A percentile compares a stretch with the other conserved stretches of the same genome.
Conservation (phyloP, 805 yeast genomes). For the Metschnikowia kofuensis region DNA sequence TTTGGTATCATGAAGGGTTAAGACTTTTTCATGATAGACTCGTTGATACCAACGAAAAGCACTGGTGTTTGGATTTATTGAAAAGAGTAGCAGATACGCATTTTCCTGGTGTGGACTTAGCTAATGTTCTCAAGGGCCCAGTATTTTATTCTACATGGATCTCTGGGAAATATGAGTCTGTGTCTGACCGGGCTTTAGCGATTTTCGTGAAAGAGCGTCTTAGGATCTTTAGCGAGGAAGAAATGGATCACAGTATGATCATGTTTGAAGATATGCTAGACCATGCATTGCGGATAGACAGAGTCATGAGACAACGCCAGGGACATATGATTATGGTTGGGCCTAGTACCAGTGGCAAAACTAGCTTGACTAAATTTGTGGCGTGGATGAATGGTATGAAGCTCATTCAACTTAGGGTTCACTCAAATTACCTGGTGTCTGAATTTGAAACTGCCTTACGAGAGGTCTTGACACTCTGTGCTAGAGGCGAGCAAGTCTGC, state of each 20-base stretch:
- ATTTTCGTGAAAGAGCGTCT: conserved; percentile 63
- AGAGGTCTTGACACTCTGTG: conserved; percentile 44
- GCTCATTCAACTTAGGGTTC: conserved; percentile 56
- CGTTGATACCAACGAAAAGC: conserved; percentile 42
- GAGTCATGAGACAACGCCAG: conserved; percentile 80
- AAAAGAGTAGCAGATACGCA: conserved; percentile 26
- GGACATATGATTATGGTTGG: conserved; percentile 90
- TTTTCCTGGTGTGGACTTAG: conserved; percentile 48
- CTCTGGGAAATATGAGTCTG: conserved; percentile 58
- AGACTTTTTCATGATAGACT: conserved; percentile 77
- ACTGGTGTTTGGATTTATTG: conserved; percentile 45
- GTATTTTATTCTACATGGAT: conserved; percentile 76
- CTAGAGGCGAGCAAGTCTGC: conserved; percentile 59
- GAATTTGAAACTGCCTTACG: conserved; percentile 71
- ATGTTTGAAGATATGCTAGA: conserved; percentile 70
- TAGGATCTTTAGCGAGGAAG: conserved; percentile 75
- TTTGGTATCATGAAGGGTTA: conserved; percentile 81
- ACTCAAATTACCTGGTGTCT: conserved; percentile 47
- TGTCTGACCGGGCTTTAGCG: conserved; percentile 44
- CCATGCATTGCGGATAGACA: conserved; percentile 72
- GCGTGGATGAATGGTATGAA: conserved; percentile 86
- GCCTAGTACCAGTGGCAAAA: conserved; percentile 76
- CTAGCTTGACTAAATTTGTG: conserved; percentile 73
- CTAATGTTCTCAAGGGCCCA: conserved; percentile 42
- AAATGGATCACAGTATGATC: conserved; percentile 55